A percentile compares a stretch with the other conserved stretches of the same genome.
Conservation (phyloP, 441 rosid species). For the Arabidopsis lyrata region DNA sequence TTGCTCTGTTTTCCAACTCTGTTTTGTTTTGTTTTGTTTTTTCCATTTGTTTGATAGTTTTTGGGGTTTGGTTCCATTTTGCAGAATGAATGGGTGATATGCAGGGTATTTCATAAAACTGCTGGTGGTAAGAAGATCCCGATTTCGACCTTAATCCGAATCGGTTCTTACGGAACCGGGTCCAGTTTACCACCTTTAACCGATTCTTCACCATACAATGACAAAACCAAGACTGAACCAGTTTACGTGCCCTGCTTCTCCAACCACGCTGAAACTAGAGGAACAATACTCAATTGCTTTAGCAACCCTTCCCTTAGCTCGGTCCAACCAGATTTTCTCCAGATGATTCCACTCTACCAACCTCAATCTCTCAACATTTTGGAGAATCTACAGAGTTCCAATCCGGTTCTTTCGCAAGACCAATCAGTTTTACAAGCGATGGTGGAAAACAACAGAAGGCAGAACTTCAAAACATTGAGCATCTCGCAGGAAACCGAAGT, state of each 20-base stretch:
- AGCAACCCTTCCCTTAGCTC: constrained; percentile 47
- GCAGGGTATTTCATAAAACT: constrained; percentile 84
- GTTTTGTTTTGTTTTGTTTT: not conserved
- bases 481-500: constrained; percentile 61
- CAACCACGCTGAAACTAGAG: constrained; percentile 58
- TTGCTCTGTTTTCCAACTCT: constrained; percentile 2
- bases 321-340: constrained; percentile 46
- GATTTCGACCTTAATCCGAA: constrained; percentile 56
- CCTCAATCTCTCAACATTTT: constrained; percentile 43
- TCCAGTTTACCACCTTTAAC: constrained; percentile 66
- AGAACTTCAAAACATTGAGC: constrained; percentile 55
- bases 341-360: constrained; percentile 47
- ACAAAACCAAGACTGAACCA: constrained; percentile 51
- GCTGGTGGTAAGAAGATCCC: constrained; percentile 75
- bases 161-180: constrained; percentile 54
- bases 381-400: constrained; percentile 46
- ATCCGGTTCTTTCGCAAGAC: constrained; percentile 52
- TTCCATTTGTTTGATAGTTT: not conserved
- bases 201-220: constrained; percentile 60
- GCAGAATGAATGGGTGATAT: constrained; percentile 96
- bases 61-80: constrained; percentile 25
- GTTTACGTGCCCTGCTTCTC: constrained; percentile 99
- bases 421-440: constrained; percentile 57
- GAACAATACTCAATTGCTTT: constrained; percentile 45
- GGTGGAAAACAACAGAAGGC: constrained; percentile 53